Evolutionary conservation across 2,329 filamentous ascomycete genomes (phyloP), one percentile per base, ranked within the genome.

Genomic region (Trichoderma sp.): DNA sequence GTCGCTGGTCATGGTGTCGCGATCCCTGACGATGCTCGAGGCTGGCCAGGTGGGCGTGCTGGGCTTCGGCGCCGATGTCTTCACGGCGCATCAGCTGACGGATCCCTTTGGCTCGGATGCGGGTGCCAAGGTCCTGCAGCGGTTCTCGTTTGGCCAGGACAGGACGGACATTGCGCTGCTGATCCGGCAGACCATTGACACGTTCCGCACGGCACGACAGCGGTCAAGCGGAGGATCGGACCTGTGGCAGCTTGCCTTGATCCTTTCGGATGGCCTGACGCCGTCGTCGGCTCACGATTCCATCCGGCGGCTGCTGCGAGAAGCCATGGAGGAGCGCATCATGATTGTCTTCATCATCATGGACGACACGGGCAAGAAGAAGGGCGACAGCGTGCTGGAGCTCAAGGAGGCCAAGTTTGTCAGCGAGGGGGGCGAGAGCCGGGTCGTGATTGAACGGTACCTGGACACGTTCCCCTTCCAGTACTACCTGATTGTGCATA

Each of bases 301-400:
- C 6, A 95, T 99, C 75, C 88, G 93, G 17, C 86, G 93, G 6
- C 86, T 98, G 26, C 90, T 99, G 12, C 88, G 96, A 11, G 92
- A 95, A 81, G 95, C 96, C 1, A 90, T 94, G 78, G 95, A 98
- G 81, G 93, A 98, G 82, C 88, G 94, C 17, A 97, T 99, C 79
- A 98, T 99, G 93, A 91, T 98, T 74, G 95, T 99, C 6, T 99
- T 99, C 80, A 93, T 99, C 76, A 92, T 99, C 77, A 94, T 99
- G 78, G 96, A 99, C 84, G 87, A 89, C 76, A 84, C 82, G 23
- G 77, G 78, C 36, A 80, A 79, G 74, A 81, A 80, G 75, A 80
- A 80, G 78, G 87, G 86, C 61, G 87, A 89, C 73, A 92, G 90
- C 76, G 97, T 99, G 73, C 82, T 98, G 77, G 94, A 98, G 79